Evolutionary conservation across 169 alveolate species (phyloP).

Genomic region (Plasmodium knowlesi): DNA sequence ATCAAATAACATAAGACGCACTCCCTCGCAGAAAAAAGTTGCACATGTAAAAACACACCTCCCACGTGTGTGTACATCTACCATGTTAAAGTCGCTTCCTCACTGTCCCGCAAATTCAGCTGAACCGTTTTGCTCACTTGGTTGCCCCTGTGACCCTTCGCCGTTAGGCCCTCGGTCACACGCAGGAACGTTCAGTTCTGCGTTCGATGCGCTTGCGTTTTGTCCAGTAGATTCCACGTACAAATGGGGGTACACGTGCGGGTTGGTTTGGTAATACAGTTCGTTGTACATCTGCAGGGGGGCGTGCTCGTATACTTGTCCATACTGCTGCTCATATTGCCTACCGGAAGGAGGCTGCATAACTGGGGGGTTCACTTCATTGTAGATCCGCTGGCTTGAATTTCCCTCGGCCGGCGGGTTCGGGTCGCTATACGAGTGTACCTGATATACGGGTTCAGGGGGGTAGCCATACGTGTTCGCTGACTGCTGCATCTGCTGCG

Average conservation of each 20-base stretch:
- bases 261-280: not conserved
- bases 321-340: not conserved
- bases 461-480: not conserved
- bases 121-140: not conserved
- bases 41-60: not conserved
- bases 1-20: not conserved
- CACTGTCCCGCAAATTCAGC: not conserved
- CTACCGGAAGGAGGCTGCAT: not conserved
- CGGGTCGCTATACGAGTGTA: not conserved
- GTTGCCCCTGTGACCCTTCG: not conserved
- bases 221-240: not conserved
- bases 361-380: not conserved
- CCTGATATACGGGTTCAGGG: not conserved
- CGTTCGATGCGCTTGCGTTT: not conserved
- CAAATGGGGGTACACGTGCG: not conserved
- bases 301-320: not conserved
- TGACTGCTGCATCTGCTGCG: not conserved
- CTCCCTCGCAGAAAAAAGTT: not conserved
- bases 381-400: not conserved
- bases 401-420: not conserved
- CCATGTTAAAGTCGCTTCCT: not conserved
- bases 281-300: constrained; percentile 3
- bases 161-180: not conserved
- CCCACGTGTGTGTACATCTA: not conserved
- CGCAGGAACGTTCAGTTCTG: not conserved